Evolutionary conservation across 1,284 basidiomycete genomes (phyloP).

Genomic region (Megacollybia platyphylla): DNA sequence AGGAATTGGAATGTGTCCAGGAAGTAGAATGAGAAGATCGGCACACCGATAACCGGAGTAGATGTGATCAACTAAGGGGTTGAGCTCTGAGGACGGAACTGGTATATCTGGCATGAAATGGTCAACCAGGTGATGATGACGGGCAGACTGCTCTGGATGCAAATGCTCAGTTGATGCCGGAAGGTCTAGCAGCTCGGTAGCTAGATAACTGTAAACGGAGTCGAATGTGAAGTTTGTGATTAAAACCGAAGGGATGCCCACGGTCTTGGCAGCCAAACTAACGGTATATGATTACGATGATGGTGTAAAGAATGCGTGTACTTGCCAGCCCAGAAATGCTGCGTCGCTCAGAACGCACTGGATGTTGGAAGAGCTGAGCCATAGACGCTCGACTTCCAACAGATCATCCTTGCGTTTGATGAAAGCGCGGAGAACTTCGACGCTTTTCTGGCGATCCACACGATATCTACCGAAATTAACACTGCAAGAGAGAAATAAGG

Average conservation of each 20-base stretch:
- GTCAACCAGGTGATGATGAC: conserved; percentile 7
- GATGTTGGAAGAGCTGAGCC: conserved; percentile 39
- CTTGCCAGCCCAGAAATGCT: conserved; percentile 67
- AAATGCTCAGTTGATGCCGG: background rate
- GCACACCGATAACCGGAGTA: conserved; percentile 59
- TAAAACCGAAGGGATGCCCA: conserved; percentile 52
- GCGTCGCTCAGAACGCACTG: conserved; percentile 65
- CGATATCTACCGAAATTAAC: conserved; percentile 31
- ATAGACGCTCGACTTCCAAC: conserved; percentile 40
- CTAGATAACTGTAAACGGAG: conserved; percentile 68
- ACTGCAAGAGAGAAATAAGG: background rate
- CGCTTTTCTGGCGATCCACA: conserved; percentile 59
- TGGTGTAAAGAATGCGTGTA: conserved; percentile 1
- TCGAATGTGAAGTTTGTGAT: conserved; percentile 77
- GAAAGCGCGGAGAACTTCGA: conserved; percentile 48
- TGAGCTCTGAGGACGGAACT: conserved; percentile 32
- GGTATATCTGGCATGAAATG: conserved; percentile 36
- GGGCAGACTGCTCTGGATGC: conserved; percentile 9
- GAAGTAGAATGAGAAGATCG: conserved; percentile 55
- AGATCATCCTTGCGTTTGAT: conserved; percentile 39
- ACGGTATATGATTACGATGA: conserved; percentile 1
- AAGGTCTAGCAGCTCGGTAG: conserved; percentile 31
- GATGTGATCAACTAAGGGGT: conserved; percentile 50
- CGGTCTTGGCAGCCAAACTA: conserved; percentile 55
- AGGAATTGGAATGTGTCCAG: conserved; percentile 65